phyloP scores from a whole-genome alignment of 805 yeast genomes.

The Candida orba region DNA sequence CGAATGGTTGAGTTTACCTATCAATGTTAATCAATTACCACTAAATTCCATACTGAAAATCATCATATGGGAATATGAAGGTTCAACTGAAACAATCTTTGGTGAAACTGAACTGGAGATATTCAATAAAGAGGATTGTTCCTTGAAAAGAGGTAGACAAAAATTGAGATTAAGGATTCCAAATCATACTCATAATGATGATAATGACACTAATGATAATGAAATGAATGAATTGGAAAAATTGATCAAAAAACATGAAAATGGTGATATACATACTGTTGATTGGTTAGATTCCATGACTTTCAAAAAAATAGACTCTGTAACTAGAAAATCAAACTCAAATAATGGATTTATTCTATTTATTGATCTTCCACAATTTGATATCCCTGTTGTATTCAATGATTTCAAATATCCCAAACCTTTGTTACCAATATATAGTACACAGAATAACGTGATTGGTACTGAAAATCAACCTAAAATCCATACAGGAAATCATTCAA shows the following conservation, averaged over 20 bases:
- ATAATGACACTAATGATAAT: slow-evolving; percentile 20
- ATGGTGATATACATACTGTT: slow-evolving; percentile 52
- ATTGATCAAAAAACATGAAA: slow-evolving; percentile 54
- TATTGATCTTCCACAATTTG: slow-evolving; percentile 59
- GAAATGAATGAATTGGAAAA: slow-evolving; percentile 45
- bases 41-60: slow-evolving; percentile 52
- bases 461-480: slow-evolving; percentile 21
- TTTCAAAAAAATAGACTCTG: slow-evolving; percentile 39
- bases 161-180: slow-evolving; percentile 39
- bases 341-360: slow-evolving; percentile 33
- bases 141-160: slow-evolving; percentile 69
- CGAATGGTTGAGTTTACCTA: slow-evolving; percentile 67
- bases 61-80: slow-evolving; percentile 60
- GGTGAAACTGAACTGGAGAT: slow-evolving; percentile 55
- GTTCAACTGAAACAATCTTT: slow-evolving; percentile 44
- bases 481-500: slow-evolving; percentile 27
- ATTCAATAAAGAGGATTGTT: slow-evolving; percentile 51
- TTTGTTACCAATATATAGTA: slow-evolving; percentile 31
- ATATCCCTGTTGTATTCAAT: slow-evolving; percentile 63
- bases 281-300: slow-evolving; percentile 74
- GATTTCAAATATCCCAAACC: slow-evolving; percentile 40
- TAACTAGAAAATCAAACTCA: slow-evolving; percentile 16
- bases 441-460: slow-evolving; percentile 33
- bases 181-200: not conserved
- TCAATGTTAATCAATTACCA: slow-evolving; percentile 65